Conservation (phyloP, 257 asterid species). For the Fraxinus americana region DNA sequence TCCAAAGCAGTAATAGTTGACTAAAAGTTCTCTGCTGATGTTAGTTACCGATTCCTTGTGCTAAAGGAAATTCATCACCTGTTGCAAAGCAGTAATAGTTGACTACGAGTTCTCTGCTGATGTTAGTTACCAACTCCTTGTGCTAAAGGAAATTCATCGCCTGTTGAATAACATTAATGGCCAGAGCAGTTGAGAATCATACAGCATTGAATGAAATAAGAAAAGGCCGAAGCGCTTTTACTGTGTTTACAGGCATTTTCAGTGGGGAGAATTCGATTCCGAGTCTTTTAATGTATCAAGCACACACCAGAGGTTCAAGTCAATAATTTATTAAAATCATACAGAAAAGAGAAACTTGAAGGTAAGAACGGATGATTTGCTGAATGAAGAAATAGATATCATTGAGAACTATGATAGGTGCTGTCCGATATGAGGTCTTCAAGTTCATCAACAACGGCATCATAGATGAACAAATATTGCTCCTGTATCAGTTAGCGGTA, state of each 20-base stretch:
- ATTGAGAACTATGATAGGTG: constrained; percentile 31
- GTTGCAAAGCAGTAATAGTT: neutral
- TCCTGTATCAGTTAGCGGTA: constrained; percentile 46
- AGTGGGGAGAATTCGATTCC: neutral
- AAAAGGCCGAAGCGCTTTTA: neutral
- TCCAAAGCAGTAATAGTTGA: neutral
- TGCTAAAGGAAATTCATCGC: neutral
- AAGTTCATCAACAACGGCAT: constrained; percentile 64
- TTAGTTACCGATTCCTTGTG: neutral
- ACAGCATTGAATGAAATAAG: neutral
- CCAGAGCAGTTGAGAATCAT: neutral
- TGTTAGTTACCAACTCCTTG: neutral
- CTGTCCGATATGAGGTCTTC: constrained; percentile 49
- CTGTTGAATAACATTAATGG: neutral
- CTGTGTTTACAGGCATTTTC: neutral
- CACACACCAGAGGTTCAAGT: neutral
- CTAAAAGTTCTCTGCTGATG: neutral
- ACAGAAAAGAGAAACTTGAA: neutral
- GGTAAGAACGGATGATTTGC: constrained; percentile 5
- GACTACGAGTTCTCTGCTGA: neutral
- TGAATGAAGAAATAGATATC: constrained; percentile 21
- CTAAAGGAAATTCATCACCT: neutral
- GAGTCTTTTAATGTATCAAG: neutral
- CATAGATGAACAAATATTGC: constrained; percentile 68
- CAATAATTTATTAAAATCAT: neutral